Base-by-base conservation (phyloP, 345 rosid species). In the Pugionium dolabratum region DNA sequence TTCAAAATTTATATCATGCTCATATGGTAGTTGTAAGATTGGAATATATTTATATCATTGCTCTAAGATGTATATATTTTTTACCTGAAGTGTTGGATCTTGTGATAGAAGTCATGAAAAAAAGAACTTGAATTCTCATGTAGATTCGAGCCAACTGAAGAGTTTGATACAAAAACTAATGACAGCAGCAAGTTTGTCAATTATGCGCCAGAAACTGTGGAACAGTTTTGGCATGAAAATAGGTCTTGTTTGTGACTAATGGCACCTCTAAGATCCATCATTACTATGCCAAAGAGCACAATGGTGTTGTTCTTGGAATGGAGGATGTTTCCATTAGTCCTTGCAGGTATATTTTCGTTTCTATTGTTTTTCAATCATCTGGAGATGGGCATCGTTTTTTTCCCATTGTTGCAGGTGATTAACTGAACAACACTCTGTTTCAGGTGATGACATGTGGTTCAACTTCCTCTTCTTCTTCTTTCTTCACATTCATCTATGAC, bases 41-140 rank as follows among this genome's bases (percentile, higher is more conserved):
- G 18, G 18, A 18, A 18, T 18, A 18, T 18, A 18, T 18, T 18
- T 18, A 18, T 18, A 18, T 18, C 18, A 18, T 18, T 18, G 18
- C 18, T 18, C 18, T 18, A 18, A 18, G 18, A 18, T 18, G 18
- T 18, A 18, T 18, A 18, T 18, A 18, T 18, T 0, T 18, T 18
- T 18, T 18, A 18, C 18, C 18, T 18, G 76, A 87, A 70, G 91
- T 73, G 8, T 93, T 93, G 96, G 74, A 77, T 75, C 82, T 82
- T 18, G 2, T 87, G 34, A 79, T 85, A 29, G 98, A 89, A 81
- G 79, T 89, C 47, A 89, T 97, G 1, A 93, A 86, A 81, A 81
- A 93, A 89, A 74, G 98, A 93, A 58, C 85, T 93, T 36, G 98
- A 89, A 74, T 93, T 89, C 76, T 76, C 89, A 6, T 86, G 91